phyloP scores from a whole-genome alignment of 140 eudicot species.

The Stevia rebaudiana region DNA sequence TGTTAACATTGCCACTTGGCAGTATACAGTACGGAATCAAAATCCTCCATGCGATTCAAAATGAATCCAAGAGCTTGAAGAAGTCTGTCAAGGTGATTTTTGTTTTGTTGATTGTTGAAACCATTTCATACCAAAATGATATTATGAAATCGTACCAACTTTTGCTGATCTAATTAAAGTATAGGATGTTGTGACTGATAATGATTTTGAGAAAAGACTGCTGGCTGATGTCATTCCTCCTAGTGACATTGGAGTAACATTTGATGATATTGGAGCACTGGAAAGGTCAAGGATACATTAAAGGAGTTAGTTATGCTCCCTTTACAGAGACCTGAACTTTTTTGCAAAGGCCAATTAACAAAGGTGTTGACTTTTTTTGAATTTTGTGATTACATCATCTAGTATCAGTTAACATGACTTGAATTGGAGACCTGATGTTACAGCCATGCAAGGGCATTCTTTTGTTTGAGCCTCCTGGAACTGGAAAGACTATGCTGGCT shows the following conservation, averaged over 20 bases:
- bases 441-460: slow-evolving; percentile 98
- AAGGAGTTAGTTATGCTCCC: slow-evolving; percentile 99
- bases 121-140: not conserved
- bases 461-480: slow-evolving; percentile 97
- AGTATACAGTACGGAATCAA: slow-evolving; percentile 73
- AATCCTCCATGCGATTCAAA: slow-evolving; percentile 59
- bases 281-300: slow-evolving; percentile 91
- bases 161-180: slow-evolving; percentile 5
- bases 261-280: slow-evolving; percentile 97
- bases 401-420: not conserved
- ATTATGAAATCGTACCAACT: not conserved
- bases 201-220: slow-evolving; percentile 92
- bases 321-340: slow-evolving; percentile 89
- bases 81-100: slow-evolving; percentile 81
- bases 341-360: slow-evolving; percentile 91
- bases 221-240: slow-evolving; percentile 89
- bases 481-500: slow-evolving; percentile 98
- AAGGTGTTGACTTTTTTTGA: slow-evolving; percentile 40
- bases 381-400: not conserved
- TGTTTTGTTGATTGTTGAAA: not conserved
- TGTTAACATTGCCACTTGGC: slow-evolving; percentile 25
- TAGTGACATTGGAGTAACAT: slow-evolving; percentile 90
- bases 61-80: slow-evolving; percentile 81
- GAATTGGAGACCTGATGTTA: slow-evolving; percentile 8
- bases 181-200: slow-evolving; percentile 88